Conservation (phyloP, 495 filamentous ascomycete species). For the Talaromyces trachyspermus region DNA sequence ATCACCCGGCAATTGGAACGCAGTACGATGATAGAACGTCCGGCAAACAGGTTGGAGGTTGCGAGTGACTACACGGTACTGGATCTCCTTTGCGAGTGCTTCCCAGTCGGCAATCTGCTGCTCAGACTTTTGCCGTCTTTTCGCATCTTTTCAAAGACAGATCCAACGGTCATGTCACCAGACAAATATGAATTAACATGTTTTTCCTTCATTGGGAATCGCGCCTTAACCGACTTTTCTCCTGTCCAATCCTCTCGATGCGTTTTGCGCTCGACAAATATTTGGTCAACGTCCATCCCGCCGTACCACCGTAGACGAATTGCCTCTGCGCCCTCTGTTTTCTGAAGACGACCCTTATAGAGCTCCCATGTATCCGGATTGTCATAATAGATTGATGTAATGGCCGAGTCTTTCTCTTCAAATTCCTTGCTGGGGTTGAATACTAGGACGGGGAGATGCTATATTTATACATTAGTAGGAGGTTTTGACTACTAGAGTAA, state of each 20-base stretch:
- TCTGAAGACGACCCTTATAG: slow-evolving; percentile 89
- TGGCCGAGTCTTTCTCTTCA: slow-evolving; percentile 78
- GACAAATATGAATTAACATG: slow-evolving; percentile 83
- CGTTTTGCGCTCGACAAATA: slow-evolving; percentile 97
- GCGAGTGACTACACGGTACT: slow-evolving; percentile 83
- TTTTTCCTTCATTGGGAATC: slow-evolving; percentile 94
- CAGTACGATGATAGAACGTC: slow-evolving; percentile 95
- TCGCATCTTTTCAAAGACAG: slow-evolving; percentile 88
- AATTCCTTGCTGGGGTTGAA: slow-evolving; percentile 99
- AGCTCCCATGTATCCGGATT: slow-evolving; percentile 89
- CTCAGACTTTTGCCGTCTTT: slow-evolving; percentile 88
- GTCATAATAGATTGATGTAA: slow-evolving; percentile 97
- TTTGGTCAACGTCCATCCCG: slow-evolving; percentile 86
- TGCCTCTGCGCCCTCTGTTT: slow-evolving; percentile 95
- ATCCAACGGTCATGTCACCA: slow-evolving; percentile 72
- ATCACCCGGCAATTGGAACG: slow-evolving; percentile 95
- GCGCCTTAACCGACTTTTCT: slow-evolving; percentile 96
- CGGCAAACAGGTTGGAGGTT: slow-evolving; percentile 78
- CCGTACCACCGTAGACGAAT: slow-evolving; percentile 97
- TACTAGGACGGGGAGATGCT: slow-evolving; percentile 92
- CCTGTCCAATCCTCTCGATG: slow-evolving; percentile 99
- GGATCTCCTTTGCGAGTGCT: slow-evolving; percentile 81
- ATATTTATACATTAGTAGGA: slow-evolving; percentile 12
- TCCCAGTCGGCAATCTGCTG: slow-evolving; percentile 87
- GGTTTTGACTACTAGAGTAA: neutral